Evolutionary conservation across 140 eudicot genomes (phyloP).

Genomic region (Ambrosia hybrid): DNA sequence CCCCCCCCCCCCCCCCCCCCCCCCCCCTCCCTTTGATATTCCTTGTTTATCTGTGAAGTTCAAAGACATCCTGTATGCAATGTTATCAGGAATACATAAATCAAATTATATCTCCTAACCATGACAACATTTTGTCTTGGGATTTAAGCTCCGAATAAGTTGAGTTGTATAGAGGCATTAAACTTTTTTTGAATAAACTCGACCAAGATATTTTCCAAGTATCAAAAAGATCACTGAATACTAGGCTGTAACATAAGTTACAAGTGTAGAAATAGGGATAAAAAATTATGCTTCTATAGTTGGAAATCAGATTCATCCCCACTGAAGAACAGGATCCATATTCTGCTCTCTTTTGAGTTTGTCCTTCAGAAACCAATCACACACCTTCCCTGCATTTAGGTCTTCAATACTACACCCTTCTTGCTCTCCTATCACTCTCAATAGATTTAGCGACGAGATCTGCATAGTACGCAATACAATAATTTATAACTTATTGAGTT

Average conservation of each 20-base stretch:
- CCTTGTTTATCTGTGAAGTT: too few species aligned
- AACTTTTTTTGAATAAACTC: neutral
- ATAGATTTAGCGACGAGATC: constrained; percentile 71
- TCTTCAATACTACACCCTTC: constrained; percentile 83
- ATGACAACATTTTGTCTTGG: too few species aligned
- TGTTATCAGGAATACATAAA: too few species aligned
- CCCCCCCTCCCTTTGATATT: too few species aligned
- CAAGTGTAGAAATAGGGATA: neutral
- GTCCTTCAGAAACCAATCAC: constrained; percentile 94
- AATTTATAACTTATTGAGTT: too few species aligned
- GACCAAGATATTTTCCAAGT: neutral
- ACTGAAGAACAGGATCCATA: constrained; percentile 79
- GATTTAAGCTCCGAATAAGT: too few species aligned
- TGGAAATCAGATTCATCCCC: constrained; percentile 76
- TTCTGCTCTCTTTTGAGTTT: constrained; percentile 85
- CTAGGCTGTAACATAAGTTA: constrained; percentile 7
- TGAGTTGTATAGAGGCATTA: too few species aligned
- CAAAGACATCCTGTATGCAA: too few species aligned
- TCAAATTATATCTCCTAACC: too few species aligned
- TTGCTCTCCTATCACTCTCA: constrained; percentile 84
- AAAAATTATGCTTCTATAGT: constrained; percentile 19
- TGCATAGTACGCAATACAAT: too few species aligned
- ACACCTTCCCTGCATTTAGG: constrained; percentile 75
- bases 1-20: too few species aligned
- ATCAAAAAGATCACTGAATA: neutral